Percentiles rank a stretch among this genome's conserved stretches.
phyloP scores from a whole-genome alignment of 208 protist genomes.

The Borovskyia barvae region DNA sequence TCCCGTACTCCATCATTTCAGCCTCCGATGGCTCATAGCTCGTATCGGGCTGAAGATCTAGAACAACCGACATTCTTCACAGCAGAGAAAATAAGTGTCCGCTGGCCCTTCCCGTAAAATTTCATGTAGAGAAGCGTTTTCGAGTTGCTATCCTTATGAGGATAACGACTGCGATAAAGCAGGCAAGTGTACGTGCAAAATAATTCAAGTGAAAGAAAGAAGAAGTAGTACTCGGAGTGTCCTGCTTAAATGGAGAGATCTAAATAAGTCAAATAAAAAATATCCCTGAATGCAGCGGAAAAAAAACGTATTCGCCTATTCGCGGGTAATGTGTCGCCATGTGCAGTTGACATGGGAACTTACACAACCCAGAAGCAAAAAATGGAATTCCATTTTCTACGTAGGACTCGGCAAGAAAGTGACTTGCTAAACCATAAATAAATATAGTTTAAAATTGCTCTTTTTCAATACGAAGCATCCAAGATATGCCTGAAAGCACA shows the following conservation, averaged over 20 bases:
- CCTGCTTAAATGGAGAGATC: background rate
- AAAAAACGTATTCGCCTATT: constrained; percentile 11
- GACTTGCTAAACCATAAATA: too few relatives aligned
- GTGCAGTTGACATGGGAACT: too few relatives aligned
- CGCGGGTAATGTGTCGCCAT: too few relatives aligned
- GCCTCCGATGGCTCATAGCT: constrained; percentile 93
- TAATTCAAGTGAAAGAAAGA: constrained; percentile 5
- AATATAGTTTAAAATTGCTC: too few relatives aligned
- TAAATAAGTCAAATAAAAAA: background rate
- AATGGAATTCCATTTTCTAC: too few relatives aligned
- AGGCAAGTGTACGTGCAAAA: too few relatives aligned
- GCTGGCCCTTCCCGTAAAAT: background rate
- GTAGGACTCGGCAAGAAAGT: too few relatives aligned
- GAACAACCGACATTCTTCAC: constrained; percentile 72
- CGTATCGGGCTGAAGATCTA: constrained; percentile 75
- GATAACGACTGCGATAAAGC: background rate
- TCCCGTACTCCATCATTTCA: constrained; percentile 92
- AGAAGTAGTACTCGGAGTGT: background rate
- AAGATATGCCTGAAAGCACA: too few relatives aligned
- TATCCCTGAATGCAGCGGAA: background rate
- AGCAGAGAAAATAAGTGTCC: background rate
- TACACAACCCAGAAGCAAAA: too few relatives aligned
- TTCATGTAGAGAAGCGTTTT: background rate
- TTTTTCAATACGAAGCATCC: too few relatives aligned
- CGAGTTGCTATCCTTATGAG: background rate